phyloP scores from a whole-genome alignment of 228 moss, liverwort and hornwort species.

The Sphagnum magellanicum region DNA sequence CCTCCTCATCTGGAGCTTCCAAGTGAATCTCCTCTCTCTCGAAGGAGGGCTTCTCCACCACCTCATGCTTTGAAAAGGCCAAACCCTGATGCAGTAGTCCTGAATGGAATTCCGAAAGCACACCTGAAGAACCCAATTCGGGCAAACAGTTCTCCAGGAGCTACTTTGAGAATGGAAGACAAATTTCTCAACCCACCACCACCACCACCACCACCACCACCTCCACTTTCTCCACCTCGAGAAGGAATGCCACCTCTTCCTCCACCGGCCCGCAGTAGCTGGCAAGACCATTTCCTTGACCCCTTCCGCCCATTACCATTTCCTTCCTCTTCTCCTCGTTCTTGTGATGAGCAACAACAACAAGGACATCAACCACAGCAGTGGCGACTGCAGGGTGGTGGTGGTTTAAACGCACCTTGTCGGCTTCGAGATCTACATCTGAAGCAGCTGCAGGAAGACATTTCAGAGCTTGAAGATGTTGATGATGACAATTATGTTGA shows the following conservation, averaged over 20 bases:
- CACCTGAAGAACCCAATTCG: too few species aligned
- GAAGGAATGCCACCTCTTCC: slow-evolving; percentile 49
- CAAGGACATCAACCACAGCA: too few species aligned
- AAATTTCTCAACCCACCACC: too few species aligned
- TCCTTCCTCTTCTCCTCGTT: slow-evolving; percentile 26
- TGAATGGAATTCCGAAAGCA: too few species aligned
- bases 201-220: neutral
- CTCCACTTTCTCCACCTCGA: slow-evolving; percentile 10
- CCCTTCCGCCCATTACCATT: slow-evolving; percentile 55
- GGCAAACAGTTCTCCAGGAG: too few species aligned
- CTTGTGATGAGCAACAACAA: too few species aligned
- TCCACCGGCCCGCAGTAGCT: slow-evolving; percentile 29
- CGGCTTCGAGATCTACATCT: neutral
- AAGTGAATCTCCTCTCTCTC: too few species aligned
- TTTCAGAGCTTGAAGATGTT: slow-evolving; percentile 64
- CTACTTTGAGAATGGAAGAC: too few species aligned
- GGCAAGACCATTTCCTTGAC: slow-evolving; percentile 67
- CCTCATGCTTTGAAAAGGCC: too few species aligned
- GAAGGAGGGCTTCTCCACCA: too few species aligned
- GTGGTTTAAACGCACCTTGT: too few species aligned
- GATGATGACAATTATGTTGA: slow-evolving; percentile 4
- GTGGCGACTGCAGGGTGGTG: too few species aligned
- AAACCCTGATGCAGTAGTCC: slow-evolving; percentile 14
- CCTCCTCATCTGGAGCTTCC: slow-evolving; percentile 41
- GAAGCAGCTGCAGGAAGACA: slow-evolving; percentile 33